Base-by-base conservation (phyloP, 1,284 basidiomycete genomes). In the Paramarasmius palmivorus region DNA sequence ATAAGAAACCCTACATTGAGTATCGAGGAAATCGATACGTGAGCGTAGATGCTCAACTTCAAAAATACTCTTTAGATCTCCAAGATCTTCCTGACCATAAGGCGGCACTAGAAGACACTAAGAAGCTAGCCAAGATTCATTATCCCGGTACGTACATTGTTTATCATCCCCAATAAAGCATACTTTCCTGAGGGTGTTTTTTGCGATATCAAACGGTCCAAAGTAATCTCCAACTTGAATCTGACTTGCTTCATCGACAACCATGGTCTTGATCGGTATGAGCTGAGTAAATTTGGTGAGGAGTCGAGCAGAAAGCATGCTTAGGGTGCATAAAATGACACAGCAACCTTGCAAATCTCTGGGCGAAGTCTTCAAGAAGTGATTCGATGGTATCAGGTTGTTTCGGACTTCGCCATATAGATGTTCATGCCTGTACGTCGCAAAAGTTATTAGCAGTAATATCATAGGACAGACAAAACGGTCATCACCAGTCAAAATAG, bases 111-210 rank as follows among this genome's bases (percentile, higher is more conserved):
- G 32, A 50, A 40, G 15, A 54, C 19, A 49, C 36, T 40, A 52
- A 41, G 50, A 38, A 32, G 49, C 44, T 23, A 37, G 36, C 15
- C 34, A 25, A 20, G 53, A 25, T 15, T 44, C 5, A 47, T n/a
- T 51, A 29, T n/a, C 37, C 38, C 34, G 45, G 40, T 34, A 71
- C 74, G 66, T 58, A 90, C 89, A 76, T 72, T 92, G 90, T 60
- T 82, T 86, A 60, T 88, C 74, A 71, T 91, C 88, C 8, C 89
- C 88, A 67, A 91, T 85, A 56, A 90, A 86, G 53, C 83, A 83
- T 1, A 86, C 65, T 59, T 89, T 90, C 20, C 72, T 69, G 17
- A 91, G 66, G 3, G 67, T 70, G 0, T 62, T 57, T 1, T 65
- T 61, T 57, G 78, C 84, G 12, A 58, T 63, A 15, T 70, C 62